A percentile compares a stretch with the other conserved stretches of the same genome.
Conservation (phyloP, 192 early-diverging fungal species). For the Linnemannia elongata region DNA sequence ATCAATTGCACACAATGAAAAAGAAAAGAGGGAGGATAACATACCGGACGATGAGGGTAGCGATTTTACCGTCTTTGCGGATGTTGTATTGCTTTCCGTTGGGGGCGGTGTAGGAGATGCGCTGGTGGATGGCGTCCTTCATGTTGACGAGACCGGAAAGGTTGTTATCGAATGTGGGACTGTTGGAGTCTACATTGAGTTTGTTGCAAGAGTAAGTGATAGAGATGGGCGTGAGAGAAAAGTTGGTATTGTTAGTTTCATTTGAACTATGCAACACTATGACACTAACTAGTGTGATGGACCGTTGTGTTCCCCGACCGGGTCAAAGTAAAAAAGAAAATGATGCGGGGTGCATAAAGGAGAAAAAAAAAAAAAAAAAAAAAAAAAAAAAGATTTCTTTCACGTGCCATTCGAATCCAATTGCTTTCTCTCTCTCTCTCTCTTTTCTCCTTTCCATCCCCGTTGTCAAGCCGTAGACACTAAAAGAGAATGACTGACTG, state of each 20-base stretch:
- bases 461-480: not conserved
- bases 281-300: too few species aligned
- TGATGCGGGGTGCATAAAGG: not conserved
- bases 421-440: not conserved
- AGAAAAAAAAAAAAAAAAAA: not conserved
- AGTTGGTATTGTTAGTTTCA: not conserved
- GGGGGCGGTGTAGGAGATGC: slow-evolving; percentile 85
- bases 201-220: not conserved
- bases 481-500: not conserved
- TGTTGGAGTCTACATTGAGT: slow-evolving; percentile 84
- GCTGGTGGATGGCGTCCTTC: slow-evolving; percentile 91
- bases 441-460: too few species aligned
- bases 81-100: slow-evolving; percentile 97
- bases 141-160: slow-evolving; percentile 93
- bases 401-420: not conserved
- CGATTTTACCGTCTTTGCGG: slow-evolving; percentile 89
- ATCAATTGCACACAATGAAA: not conserved
- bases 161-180: slow-evolving; percentile 97
- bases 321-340: not conserved
- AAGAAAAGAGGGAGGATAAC: not conserved
- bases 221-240: not conserved
- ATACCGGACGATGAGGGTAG: slow-evolving; percentile 91
- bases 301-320: not conserved
- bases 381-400: not conserved
- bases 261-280: not conserved